A percentile compares a stretch with the other conserved stretches of the same genome.
Conservation (phyloP, 352 stramenopile genomes). For the Phytopythium oedochilum region DNA sequence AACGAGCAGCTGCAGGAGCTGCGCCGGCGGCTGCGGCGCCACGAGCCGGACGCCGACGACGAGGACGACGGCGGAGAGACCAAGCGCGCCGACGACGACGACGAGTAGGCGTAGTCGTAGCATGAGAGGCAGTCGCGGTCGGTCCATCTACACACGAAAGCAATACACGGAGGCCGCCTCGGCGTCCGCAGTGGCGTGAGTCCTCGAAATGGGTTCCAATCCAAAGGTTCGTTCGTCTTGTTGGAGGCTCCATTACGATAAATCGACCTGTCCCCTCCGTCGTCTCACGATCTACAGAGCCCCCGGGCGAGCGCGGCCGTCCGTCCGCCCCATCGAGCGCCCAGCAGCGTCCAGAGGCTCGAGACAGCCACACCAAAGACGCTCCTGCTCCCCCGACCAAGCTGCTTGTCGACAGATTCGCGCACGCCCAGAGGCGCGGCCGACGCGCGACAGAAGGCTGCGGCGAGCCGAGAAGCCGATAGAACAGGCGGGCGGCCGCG, state of each 20-base stretch:
- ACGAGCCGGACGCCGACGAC: conserved; percentile 59
- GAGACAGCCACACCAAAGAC: not conserved
- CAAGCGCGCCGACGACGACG: conserved; percentile 40
- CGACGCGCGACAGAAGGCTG: not conserved
- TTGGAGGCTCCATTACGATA: conserved; percentile 4
- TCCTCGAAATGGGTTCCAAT: not conserved
- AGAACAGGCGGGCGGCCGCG: not conserved
- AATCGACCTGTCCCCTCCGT: conserved; percentile 1
- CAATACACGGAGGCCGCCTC: not conserved
- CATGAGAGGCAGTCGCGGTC: not conserved
- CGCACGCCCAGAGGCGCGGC: not conserved
- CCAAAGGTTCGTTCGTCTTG: conserved; percentile 3
- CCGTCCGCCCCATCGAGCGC: not conserved
- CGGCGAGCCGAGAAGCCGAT: not conserved
- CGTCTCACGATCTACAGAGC: not conserved
- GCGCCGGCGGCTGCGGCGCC: conserved; percentile 61
- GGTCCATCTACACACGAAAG: not conserved
- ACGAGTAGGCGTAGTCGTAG: conserved; percentile 19
- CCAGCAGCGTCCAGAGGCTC: not conserved
- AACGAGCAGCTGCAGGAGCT: conserved; percentile 74
- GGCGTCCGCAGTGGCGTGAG: not conserved
- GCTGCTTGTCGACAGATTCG: not conserved
- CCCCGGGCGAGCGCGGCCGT: not conserved
- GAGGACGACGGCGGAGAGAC: conserved; percentile 39
- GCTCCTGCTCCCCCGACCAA: not conserved